Conservation (phyloP, 148 eudicot species). For the Dianthus caryophyllus region DNA sequence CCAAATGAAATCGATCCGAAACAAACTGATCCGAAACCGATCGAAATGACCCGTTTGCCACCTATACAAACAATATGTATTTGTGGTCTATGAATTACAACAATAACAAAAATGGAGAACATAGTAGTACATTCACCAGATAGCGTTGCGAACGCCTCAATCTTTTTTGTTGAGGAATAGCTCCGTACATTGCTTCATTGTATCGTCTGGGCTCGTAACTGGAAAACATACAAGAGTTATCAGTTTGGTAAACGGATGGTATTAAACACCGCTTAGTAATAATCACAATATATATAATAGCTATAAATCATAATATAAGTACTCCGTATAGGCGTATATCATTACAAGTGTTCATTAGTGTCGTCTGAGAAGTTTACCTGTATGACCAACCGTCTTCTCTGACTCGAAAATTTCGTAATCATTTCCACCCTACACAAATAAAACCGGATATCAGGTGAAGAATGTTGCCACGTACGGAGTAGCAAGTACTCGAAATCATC, state of each 20-base stretch:
- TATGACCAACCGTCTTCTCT: slow-evolving; percentile 73
- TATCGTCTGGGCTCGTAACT: slow-evolving; percentile 94
- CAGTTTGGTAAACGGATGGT: neutral
- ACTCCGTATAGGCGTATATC: neutral
- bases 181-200: slow-evolving; percentile 60
- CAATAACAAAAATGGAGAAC: slow-evolving; percentile 6
- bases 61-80: neutral
- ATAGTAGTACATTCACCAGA: neutral
- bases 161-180: slow-evolving; percentile 55
- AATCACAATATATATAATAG: no score
- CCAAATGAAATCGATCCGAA: no score
- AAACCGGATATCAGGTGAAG: neutral
- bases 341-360: neutral
- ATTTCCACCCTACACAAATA: slow-evolving; percentile 72
- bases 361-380: slow-evolving; percentile 48
- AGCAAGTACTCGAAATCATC: neutral
- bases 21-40: no score
- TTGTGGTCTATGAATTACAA: slow-evolving; percentile 6
- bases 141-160: slow-evolving; percentile 3
- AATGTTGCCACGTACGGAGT: neutral
- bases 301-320: neutral
- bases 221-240: slow-evolving; percentile 15
- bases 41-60: no score
- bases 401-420: slow-evolving; percentile 86
- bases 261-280: no score